Conservation (phyloP, 1,284 basidiomycete genomes). For the Moesziomyces antarcticus region DNA sequence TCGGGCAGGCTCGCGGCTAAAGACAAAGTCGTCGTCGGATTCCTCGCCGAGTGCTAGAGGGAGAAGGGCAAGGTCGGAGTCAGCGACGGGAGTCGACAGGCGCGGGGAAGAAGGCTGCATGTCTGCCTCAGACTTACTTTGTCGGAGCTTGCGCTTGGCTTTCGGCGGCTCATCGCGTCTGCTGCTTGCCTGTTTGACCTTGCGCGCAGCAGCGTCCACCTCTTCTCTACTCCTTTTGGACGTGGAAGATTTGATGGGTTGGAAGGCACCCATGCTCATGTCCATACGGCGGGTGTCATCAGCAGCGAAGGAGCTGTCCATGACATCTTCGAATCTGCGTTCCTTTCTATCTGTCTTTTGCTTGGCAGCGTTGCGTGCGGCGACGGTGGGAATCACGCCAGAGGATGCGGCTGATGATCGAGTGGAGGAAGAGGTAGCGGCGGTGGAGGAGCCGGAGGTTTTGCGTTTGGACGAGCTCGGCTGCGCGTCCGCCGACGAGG, state of each 20-base stretch:
- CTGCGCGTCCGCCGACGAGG: slow-evolving; percentile 18
- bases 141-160: slow-evolving; percentile 35
- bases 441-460: slow-evolving; percentile 8
- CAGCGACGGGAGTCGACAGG: not conserved
- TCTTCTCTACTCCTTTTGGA: slow-evolving; percentile 16
- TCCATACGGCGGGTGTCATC: slow-evolving; percentile 35
- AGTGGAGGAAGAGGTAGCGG: slow-evolving; percentile 26
- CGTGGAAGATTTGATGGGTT: slow-evolving; percentile 18
- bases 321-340: slow-evolving; percentile 38
- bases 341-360: slow-evolving; percentile 22
- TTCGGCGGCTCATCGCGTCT: slow-evolving; percentile 26
- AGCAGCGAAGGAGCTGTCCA: slow-evolving; percentile 28
- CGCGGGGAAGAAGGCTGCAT: not conserved
- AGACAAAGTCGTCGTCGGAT: slow-evolving; percentile 50
- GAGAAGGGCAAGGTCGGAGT: not conserved
- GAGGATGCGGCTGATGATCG: slow-evolving; percentile 45
- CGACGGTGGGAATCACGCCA: slow-evolving; percentile 46
- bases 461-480: slow-evolving; percentile 23
- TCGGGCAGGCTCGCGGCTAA: slow-evolving; percentile 34
- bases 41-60: slow-evolving; percentile 31
- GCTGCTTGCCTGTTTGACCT: slow-evolving; percentile 25
- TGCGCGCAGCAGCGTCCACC: slow-evolving; percentile 25
- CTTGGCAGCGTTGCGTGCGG: slow-evolving; percentile 34
- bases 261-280: slow-evolving; percentile 40
- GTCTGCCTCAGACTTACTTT: slow-evolving; percentile 11